Conservation (phyloP, 495 filamentous ascomycete species). For the Penicillium robsamsonii region DNA sequence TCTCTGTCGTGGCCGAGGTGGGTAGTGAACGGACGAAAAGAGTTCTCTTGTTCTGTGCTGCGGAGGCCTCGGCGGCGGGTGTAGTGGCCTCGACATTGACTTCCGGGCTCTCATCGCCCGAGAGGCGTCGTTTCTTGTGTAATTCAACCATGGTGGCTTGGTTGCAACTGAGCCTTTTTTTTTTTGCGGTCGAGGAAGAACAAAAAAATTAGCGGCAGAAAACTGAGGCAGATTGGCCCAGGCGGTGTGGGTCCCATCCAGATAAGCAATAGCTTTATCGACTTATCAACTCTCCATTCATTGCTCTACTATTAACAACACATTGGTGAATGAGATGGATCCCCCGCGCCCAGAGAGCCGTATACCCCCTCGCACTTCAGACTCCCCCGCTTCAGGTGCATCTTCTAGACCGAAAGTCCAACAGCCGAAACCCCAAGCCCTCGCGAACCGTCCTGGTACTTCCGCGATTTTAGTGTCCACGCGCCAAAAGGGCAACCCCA, state of each 20-base stretch:
- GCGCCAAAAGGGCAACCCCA: slow-evolving; percentile 92
- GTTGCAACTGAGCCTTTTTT: slow-evolving; percentile 24
- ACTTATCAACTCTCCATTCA: slow-evolving; percentile 8
- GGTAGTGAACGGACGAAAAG: slow-evolving; percentile 91
- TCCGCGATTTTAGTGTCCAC: slow-evolving; percentile 82
- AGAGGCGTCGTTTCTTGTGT: slow-evolving; percentile 35
- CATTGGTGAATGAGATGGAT: slow-evolving; percentile 1
- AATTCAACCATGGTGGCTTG: slow-evolving; percentile 33
- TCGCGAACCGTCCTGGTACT: slow-evolving; percentile 64
- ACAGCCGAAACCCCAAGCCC: slow-evolving; percentile 83
- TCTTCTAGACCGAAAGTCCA: slow-evolving; percentile 56
- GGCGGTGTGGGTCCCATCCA: slow-evolving; percentile 25
- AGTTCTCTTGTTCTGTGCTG: slow-evolving; percentile 54
- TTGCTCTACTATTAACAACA: slow-evolving; percentile 15
- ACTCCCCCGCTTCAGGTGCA: slow-evolving; percentile 30
- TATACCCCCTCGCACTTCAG: slow-evolving; percentile 17
- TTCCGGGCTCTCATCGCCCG: slow-evolving; percentile 21
- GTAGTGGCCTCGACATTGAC: slow-evolving; percentile 27
- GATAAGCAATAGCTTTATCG: slow-evolving; percentile 30
- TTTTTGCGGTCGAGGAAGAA: slow-evolving; percentile 16
- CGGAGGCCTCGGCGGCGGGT: slow-evolving; percentile 22
- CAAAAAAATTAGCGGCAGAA: slow-evolving; percentile 50
- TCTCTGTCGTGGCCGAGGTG: slow-evolving; percentile 72
- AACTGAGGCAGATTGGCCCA: slow-evolving; percentile 22
- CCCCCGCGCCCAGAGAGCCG: slow-evolving; percentile 39